These are phyloP conservation scores for Phytophthora litchii DNA, from an alignment of 352 stramenopile species.

Conservation along the genomic window DNA sequence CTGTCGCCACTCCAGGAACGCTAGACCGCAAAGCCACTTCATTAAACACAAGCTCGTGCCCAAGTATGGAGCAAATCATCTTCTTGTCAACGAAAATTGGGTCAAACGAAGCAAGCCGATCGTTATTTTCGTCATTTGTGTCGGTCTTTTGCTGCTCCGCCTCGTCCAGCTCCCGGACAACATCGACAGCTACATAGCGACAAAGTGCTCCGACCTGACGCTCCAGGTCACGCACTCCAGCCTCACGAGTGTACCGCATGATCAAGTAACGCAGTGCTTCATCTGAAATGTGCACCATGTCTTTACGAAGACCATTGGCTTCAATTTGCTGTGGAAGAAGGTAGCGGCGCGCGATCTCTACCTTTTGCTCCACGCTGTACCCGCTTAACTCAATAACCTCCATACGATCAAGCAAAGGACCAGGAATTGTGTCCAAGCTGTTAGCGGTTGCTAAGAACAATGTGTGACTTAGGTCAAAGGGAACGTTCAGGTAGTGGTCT, in stretches of 20 bases:
- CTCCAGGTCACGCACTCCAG: conserved; percentile 85
- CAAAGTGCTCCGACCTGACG: conserved; percentile 79
- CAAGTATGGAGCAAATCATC: conserved; percentile 65
- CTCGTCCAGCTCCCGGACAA: conserved; percentile 60
- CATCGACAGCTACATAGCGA: conserved; percentile 70
- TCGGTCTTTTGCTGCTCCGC: conserved; percentile 20
- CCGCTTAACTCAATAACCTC: conserved; percentile 83
- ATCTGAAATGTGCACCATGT: conserved; percentile 54
- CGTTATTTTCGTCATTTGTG: conserved; percentile 13
- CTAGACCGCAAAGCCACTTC: conserved; percentile 74
- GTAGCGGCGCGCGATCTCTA: conserved; percentile 81
- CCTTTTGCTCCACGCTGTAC: conserved; percentile 86
- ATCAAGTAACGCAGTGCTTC: conserved; percentile 75
- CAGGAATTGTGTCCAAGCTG: conserved; percentile 77
- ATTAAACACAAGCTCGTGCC: conserved; percentile 74
- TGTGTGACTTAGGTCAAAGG: conserved; percentile 87
- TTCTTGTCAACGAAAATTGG: conserved; percentile 53
- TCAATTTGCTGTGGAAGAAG: conserved; percentile 81
- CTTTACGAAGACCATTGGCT: conserved; percentile 65
- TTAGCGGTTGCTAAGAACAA: conserved; percentile 90
- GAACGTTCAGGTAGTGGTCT: conserved; percentile 87
- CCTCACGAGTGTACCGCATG: conserved; percentile 86
- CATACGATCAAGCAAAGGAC: conserved; percentile 83
- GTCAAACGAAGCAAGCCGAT: conserved; percentile 37
- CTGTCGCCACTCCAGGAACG: conserved; percentile 74